phyloP scores from a whole-genome alignment of 2,329 filamentous ascomycete genomes.

The Cyphellophora attinorum region DNA sequence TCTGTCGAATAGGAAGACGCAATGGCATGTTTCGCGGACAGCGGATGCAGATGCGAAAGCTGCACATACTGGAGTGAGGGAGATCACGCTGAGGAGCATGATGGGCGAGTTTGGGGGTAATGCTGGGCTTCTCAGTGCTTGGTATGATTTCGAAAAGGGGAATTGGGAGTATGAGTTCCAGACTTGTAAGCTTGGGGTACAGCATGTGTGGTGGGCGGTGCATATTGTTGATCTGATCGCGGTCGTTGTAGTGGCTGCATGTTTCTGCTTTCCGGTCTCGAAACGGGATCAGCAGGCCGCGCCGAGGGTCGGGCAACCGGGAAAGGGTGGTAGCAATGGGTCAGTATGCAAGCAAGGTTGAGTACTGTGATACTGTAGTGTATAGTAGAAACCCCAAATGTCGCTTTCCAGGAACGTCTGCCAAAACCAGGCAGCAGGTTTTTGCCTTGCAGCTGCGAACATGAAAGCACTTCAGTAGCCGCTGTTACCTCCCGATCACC shows the following conservation, averaged over 20 bases:
- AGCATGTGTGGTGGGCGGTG: slow-evolving; percentile 90
- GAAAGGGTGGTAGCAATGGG: too few relatives aligned
- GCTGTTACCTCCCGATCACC: too few relatives aligned
- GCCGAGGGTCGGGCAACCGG: neutral
- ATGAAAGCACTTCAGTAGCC: too few relatives aligned
- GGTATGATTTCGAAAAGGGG: slow-evolving; percentile 66
- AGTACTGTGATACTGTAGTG: too few relatives aligned
- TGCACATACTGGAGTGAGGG: slow-evolving; percentile 55
- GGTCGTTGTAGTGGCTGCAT: slow-evolving; percentile 20
- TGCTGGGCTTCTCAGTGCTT: slow-evolving; percentile 75
- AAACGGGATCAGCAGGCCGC: neutral
- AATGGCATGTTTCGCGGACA: slow-evolving; percentile 5
- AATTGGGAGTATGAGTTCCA: slow-evolving; percentile 77
- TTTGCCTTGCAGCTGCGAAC: too few relatives aligned
- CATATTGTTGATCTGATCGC: slow-evolving; percentile 61
- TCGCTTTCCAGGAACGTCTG: too few relatives aligned
- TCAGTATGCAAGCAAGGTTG: neutral
- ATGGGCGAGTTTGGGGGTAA: slow-evolving; percentile 96
- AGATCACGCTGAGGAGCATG: slow-evolving; percentile 94
- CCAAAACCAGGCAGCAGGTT: too few relatives aligned
- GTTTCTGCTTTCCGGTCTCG: neutral
- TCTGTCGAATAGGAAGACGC: slow-evolving; percentile 18
- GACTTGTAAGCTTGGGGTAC: slow-evolving; percentile 69
- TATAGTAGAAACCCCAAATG: too few relatives aligned
- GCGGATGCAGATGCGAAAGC: slow-evolving; percentile 3